phyloP scores from a whole-genome alignment of 352 stramenopile genomes.

The Phytophthora tentaculata region DNA sequence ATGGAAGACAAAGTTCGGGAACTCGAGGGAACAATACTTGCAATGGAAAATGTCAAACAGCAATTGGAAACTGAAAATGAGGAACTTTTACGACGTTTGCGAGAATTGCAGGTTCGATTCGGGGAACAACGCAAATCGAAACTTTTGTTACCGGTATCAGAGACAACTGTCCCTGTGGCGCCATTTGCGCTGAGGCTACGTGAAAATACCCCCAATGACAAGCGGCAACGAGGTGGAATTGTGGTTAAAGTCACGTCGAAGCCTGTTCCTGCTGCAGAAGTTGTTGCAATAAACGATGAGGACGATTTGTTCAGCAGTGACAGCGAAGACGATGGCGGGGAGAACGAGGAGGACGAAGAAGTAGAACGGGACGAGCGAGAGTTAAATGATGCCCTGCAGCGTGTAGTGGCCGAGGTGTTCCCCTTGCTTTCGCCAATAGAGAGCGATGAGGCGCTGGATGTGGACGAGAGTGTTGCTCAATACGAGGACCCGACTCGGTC shows the following conservation, averaged over 20 bases:
- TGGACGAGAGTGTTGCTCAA: conserved; percentile 56
- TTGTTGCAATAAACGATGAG: conserved; percentile 28
- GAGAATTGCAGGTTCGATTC: conserved; percentile 54
- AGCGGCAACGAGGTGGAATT: conserved; percentile 5
- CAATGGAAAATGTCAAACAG: conserved; percentile 35
- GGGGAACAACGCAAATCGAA: conserved; percentile 30
- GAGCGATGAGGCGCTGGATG: conserved; percentile 45
- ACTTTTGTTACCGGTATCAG: not conserved
- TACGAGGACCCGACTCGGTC: conserved; percentile 52
- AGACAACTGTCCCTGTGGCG: conserved; percentile 21
- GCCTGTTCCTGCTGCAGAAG: not conserved
- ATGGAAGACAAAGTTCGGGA: conserved; percentile 48
- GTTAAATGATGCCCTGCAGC: conserved; percentile 52
- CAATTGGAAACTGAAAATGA: conserved; percentile 65
- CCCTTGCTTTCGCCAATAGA: conserved; percentile 35
- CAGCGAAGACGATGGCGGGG: conserved; percentile 49
- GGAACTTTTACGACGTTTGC: conserved; percentile 53
- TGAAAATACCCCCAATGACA: conserved; percentile 17
- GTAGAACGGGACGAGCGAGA: conserved; percentile 52
- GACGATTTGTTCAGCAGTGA: conserved; percentile 62
- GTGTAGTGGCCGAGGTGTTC: conserved; percentile 62
- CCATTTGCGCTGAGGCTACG: conserved; percentile 55
- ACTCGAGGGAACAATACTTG: conserved; percentile 40
- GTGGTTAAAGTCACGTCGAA: conserved; percentile 1
- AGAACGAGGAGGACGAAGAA: conserved; percentile 40